These are phyloP conservation scores for Lophiostoma macrostomum DNA, from an alignment of 495 filamentous ascomycete species.

Conservation along the genomic window DNA sequence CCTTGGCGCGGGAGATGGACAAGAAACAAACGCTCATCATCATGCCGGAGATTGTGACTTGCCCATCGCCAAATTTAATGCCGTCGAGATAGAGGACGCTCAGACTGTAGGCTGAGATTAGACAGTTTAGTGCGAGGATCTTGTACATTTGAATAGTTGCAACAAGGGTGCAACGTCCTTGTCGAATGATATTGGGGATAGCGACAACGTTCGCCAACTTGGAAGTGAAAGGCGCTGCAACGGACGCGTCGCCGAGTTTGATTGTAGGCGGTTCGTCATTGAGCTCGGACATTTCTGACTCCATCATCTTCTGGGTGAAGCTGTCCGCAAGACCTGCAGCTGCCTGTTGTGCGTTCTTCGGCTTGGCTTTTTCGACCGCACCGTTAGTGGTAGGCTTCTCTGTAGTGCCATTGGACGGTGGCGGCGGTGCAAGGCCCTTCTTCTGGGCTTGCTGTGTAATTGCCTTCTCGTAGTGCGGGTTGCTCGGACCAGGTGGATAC, in stretches of 20 bases:
- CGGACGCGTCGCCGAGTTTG: conserved; percentile 95
- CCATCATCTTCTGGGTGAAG: conserved; percentile 84
- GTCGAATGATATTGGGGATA: conserved; percentile 96
- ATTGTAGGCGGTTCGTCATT: conserved; percentile 84
- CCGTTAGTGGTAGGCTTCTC: conserved; percentile 33
- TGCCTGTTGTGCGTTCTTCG: conserved; percentile 56
- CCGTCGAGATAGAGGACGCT: conserved; percentile 95
- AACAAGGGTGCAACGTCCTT: conserved; percentile 94
- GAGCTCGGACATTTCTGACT: conserved; percentile 73
- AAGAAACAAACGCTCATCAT: conserved; percentile 99
- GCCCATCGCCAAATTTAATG: conserved; percentile 98
- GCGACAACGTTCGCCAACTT: conserved; percentile 96
- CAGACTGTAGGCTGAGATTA: conserved; percentile 97
- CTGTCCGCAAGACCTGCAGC: conserved; percentile 82
- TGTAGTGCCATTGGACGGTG: conserved; percentile 40
- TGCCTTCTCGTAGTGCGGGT: conserved; percentile 95
- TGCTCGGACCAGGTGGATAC: conserved; percentile 85
- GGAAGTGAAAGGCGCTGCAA: conserved; percentile 95
- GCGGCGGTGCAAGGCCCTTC: conserved; percentile 57
- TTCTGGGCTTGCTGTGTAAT: conserved; percentile 75
- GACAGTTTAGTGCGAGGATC: conserved; percentile 94
- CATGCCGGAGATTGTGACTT: conserved; percentile 98
- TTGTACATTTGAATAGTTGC: conserved; percentile 99
- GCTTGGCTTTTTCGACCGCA: conserved; percentile 34
- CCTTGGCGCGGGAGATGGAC: conserved; percentile 90